Base-by-base conservation (phyloP, 139 green algal genomes). In the Gonium pectorale region DNA sequence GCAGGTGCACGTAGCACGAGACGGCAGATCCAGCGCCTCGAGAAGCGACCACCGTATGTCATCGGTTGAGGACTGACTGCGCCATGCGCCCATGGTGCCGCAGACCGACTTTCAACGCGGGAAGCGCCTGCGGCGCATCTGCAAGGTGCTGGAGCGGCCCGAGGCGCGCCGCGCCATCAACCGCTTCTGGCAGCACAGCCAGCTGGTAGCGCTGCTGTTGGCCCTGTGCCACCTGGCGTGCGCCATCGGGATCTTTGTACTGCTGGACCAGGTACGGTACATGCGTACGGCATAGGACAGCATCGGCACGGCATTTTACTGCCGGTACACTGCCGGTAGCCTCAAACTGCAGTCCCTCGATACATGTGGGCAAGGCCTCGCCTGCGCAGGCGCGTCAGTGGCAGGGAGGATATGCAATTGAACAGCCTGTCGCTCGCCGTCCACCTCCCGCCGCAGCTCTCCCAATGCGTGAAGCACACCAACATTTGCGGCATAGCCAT, bases 71-170 rank as follows among this genome's bases (percentile, higher is more conserved):
- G n/a, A n/a, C n/a, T n/a, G n/a, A n/a, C n/a, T n/a, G n/a, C n/a
- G n/a, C n/a, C n/a, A n/a, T n/a, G n/a, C n/a, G 51, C 21, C 21
- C 21, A 26, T 11, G 56, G 26, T 35, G 56, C 56, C 26, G 24
- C 62, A 68, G 31, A 26, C 62, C 62, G 62, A 68, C 31, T 68
- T 68, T 31, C 62, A 68, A n/a, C 62, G 62, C 1, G 62, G 62
- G 3, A 38, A 38, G 31, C 62, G 62, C 15, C 62, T 68, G 13
- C 11, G 31, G 31, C 62, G 62, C 31, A 68, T 68, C 62, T 24
- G 31, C 62, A 68, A 68, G 62, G 62, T 68, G n/a, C 62, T 68
- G 31, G 62, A 68, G 62, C 62, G 62, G 31, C 62, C 62, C 24
- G 31, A 38, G 62, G 62, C 62, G 5, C 5, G 62, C 22, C 21